Conservation (phyloP, 352 stramenopile genomes). For the Pythium sukuiense region DNA sequence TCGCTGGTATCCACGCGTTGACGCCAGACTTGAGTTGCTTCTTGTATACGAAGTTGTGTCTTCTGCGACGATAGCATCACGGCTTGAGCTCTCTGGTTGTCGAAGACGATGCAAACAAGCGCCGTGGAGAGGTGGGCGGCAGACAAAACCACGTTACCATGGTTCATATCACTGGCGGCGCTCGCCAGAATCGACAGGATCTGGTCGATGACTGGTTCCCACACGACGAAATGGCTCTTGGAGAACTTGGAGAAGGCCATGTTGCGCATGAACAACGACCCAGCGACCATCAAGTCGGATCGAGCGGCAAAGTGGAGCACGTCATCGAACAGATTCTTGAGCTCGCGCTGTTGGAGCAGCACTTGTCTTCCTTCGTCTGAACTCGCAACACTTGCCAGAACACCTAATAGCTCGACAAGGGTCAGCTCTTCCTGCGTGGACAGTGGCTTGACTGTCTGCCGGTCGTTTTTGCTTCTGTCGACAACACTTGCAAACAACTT, state of each 20-base stretch:
- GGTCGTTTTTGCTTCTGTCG: constrained; percentile 34
- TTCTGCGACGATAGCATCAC: constrained; percentile 27
- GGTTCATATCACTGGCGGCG: neutral
- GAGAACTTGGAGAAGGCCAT: constrained; percentile 51
- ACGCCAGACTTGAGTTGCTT: constrained; percentile 8
- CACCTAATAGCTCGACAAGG: constrained; percentile 42
- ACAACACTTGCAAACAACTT: constrained; percentile 41
- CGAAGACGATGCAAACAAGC: constrained; percentile 57
- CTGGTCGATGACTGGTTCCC: constrained; percentile 44
- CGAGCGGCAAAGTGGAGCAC: constrained; percentile 28
- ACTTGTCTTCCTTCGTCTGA: constrained; percentile 46
- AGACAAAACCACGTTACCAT: neutral
- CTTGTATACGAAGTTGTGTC: neutral
- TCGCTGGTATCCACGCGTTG: neutral
- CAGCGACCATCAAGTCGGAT: constrained; percentile 27
- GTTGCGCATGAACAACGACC: constrained; percentile 58
- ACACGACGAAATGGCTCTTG: constrained; percentile 61
- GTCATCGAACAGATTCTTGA: constrained; percentile 49
- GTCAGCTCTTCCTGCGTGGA: constrained; percentile 29
- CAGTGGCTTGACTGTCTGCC: constrained; percentile 3
- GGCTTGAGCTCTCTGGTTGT: constrained; percentile 64
- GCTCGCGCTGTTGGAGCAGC: constrained; percentile 35
- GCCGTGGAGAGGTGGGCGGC: constrained; percentile 35
- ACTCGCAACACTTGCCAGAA: constrained; percentile 44
- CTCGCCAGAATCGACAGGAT: constrained; percentile 29